Evolutionary conservation across 257 asterid species (phyloP).

Genomic region (Solanum sejunctum): DNA sequence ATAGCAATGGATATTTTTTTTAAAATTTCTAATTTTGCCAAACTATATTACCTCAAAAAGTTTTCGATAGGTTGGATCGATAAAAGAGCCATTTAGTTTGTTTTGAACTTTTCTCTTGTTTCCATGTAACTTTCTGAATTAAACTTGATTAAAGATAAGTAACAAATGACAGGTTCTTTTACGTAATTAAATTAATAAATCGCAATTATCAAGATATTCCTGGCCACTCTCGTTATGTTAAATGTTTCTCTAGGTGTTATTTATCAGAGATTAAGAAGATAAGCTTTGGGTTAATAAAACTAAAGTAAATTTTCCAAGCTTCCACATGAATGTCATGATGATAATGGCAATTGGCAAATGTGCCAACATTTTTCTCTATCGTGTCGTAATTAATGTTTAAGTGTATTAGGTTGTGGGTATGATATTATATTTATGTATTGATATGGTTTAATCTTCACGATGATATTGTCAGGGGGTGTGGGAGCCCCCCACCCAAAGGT

Average conservation of each 20-base stretch:
- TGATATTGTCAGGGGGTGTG: too few relatives aligned
- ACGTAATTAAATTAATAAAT: not conserved
- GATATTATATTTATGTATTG: too few relatives aligned
- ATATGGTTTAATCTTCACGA: too few relatives aligned
- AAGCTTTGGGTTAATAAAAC: conserved; percentile 14
- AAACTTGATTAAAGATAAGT: not conserved
- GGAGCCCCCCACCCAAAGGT: too few relatives aligned
- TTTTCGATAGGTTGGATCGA: not conserved
- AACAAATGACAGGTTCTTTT: not conserved
- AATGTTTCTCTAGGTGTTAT: conserved; percentile 24
- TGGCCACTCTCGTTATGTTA: not conserved
- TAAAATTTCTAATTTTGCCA: not conserved
- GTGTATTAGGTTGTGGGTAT: too few relatives aligned
- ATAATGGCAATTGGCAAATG: not conserved
- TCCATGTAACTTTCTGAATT: not conserved
- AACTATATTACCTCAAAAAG: not conserved
- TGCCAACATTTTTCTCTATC: not conserved
- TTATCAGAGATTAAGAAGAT: conserved; percentile 15
- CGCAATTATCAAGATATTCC: conserved; percentile 18
- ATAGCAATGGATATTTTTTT: not conserved
- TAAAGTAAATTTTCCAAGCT: not conserved
- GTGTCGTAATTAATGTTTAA: not conserved
- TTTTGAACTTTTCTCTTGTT: not conserved
- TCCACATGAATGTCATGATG: conserved; percentile 4
- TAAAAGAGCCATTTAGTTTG: not conserved